Conservation (phyloP, 441 rosid genomes). For the Euphorbia neoarborescens region DNA sequence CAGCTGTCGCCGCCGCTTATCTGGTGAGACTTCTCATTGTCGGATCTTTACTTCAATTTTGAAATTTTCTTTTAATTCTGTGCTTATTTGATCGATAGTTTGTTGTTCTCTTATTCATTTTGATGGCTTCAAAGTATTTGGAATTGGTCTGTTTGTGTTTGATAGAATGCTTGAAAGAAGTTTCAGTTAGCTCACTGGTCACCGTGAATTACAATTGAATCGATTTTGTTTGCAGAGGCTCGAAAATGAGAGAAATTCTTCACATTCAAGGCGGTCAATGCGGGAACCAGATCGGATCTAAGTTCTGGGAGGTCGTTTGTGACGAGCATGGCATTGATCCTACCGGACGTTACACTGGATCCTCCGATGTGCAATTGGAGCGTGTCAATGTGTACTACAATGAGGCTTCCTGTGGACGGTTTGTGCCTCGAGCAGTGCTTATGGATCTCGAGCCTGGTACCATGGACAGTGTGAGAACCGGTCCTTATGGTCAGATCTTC, state of each 20-base stretch:
- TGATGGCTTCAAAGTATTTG: background rate
- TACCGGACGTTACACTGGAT: constrained; percentile 27
- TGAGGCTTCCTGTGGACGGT: constrained; percentile 30
- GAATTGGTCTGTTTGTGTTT: background rate
- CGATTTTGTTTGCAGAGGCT: background rate
- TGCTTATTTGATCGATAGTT: background rate
- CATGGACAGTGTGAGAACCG: constrained; percentile 24
- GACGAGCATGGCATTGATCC: constrained; percentile 35
- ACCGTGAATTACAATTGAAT: background rate
- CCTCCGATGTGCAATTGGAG: constrained; percentile 32
- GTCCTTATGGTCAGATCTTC: constrained; percentile 22
- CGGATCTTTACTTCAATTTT: background rate
- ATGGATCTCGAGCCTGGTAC: constrained; percentile 26
- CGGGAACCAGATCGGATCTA: constrained; percentile 30
- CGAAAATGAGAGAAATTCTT: constrained; percentile 32
- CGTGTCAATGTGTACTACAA: constrained; percentile 35
- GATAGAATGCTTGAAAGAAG: background rate
- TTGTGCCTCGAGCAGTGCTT: constrained; percentile 24
- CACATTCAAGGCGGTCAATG: constrained; percentile 35
- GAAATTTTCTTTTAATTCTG: background rate
- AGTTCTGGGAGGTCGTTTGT: constrained; percentile 24
- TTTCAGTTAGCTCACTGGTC: background rate
- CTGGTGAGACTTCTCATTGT: background rate
- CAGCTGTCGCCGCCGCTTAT: background rate
- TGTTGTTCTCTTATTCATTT: background rate